Evolutionary conservation across 148 eudicot genomes (phyloP).

Genomic region (Arbutus unedo): DNA sequence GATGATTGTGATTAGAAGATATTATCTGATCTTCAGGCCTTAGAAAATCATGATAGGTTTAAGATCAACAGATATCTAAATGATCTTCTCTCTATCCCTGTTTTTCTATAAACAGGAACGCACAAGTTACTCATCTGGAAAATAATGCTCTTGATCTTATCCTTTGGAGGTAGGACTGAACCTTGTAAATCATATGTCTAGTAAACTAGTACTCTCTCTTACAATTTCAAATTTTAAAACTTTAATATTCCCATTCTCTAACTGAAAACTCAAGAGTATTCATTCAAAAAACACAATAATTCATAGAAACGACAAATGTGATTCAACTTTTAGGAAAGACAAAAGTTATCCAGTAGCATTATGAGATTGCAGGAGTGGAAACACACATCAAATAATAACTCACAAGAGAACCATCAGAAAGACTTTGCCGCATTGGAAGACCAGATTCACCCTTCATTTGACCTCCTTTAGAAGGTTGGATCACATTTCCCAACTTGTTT

Average conservation of each 20-base stretch:
- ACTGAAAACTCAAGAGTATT: not conserved
- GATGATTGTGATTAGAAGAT: not conserved
- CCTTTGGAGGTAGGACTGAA: not conserved
- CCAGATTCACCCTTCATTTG: slow-evolving; percentile 60
- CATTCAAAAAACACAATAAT: not conserved
- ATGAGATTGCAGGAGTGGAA: not conserved
- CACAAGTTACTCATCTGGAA: not conserved
- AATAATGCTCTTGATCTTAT: not conserved
- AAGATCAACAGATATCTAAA: not conserved
- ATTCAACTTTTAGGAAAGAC: not conserved
- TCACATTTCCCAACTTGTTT: slow-evolving; percentile 64
- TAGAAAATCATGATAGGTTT: not conserved
- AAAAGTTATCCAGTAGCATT: not conserved
- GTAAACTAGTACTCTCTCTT: not conserved
- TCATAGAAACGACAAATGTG: not conserved
- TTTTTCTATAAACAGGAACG: not conserved
- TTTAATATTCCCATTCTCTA: not conserved
- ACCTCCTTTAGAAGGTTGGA: slow-evolving; percentile 59
- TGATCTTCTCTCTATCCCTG: not conserved
- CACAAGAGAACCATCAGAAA: slow-evolving; percentile 94
- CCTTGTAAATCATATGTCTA: not conserved
- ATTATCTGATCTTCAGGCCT: not conserved
- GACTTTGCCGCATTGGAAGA: slow-evolving; percentile 75
- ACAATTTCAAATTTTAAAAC: not conserved
- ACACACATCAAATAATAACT: slow-evolving; percentile 24